Percentiles rank a stretch among this genome's conserved stretches.
Evolutionary conservation across 2,329 filamentous ascomycete species (phyloP).

Genomic region (Pseudovirgaria hyperparasitica): DNA sequence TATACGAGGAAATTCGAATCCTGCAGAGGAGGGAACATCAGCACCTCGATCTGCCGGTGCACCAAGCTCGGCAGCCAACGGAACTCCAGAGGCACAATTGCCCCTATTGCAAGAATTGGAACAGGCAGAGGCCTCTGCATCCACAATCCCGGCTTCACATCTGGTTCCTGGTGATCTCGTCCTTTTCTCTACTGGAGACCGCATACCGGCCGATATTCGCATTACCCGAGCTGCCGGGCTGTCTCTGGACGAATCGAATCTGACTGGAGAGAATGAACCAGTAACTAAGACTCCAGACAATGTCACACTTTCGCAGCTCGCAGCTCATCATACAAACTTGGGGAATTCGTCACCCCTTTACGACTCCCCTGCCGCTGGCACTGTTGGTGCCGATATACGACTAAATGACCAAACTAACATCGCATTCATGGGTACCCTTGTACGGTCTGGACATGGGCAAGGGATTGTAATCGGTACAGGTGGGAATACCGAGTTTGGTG

Average conservation of each 20-base stretch:
- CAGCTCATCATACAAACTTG: constrained; percentile 16
- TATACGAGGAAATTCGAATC: too few relatives aligned
- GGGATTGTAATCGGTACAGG: constrained; percentile 97
- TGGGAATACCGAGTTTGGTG: constrained; percentile 85
- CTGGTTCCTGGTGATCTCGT: constrained; percentile 89
- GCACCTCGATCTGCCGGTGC: constrained; percentile 7
- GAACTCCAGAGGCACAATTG: constrained; percentile 30
- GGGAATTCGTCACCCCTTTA: constrained; percentile 45
- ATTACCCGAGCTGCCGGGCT: constrained; percentile 84
- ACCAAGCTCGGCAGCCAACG: constrained; percentile 11
- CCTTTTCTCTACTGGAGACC: constrained; percentile 87
- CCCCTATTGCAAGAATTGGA: constrained; percentile 42
- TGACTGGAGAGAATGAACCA: constrained; percentile 93
- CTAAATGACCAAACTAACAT: constrained; percentile 75
- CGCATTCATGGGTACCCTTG: constrained; percentile 94
- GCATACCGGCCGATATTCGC: constrained; percentile 89
- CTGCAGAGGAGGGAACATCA: constrained; percentile 24
- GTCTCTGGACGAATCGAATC: constrained; percentile 89
- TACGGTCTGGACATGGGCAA: constrained; percentile 88
- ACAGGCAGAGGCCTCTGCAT: constrained; percentile 58
- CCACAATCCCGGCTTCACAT: constrained; percentile 74
- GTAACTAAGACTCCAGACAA: constrained; percentile 64
- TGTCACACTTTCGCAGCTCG: constrained; percentile 31
- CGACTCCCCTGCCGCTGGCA: constrained; percentile 44
- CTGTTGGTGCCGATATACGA: constrained; percentile 51